phyloP scores from a whole-genome alignment of 495 filamentous ascomycete species.

The Podospora bellae-mahoneyi region DNA sequence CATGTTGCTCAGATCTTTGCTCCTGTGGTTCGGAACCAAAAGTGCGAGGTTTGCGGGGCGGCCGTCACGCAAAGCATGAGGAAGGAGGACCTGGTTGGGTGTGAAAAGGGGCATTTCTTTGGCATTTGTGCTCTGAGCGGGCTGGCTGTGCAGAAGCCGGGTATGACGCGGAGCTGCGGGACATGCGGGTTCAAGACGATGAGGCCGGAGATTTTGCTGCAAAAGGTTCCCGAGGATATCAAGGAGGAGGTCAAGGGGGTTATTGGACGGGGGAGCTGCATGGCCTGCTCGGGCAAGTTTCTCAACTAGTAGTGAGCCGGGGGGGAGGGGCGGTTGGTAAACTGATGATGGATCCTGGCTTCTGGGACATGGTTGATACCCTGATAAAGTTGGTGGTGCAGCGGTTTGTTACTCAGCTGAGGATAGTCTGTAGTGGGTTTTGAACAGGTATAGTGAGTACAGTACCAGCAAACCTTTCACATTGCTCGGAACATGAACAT shows the following conservation, averaged over 20 bases:
- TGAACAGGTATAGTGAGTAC: not conserved
- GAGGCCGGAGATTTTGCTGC: slow-evolving; percentile 30
- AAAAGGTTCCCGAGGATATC: slow-evolving; percentile 22
- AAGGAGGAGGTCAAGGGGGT: slow-evolving; percentile 26
- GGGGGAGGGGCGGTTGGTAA: not conserved
- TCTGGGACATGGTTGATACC: not conserved
- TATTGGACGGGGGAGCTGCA: slow-evolving; percentile 38
- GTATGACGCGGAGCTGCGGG: slow-evolving; percentile 41
- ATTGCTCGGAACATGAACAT: not conserved
- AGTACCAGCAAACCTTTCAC: not conserved
- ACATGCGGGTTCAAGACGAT: slow-evolving; percentile 44
- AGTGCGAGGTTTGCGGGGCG: slow-evolving; percentile 39
- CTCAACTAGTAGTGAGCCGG: slow-evolving; percentile 22
- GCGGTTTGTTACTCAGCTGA: no score
- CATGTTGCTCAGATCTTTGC: slow-evolving; percentile 27
- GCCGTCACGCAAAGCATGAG: slow-evolving; percentile 25
- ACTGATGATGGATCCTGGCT: not conserved
- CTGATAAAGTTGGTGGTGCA: not conserved
- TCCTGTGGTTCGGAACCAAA: slow-evolving; percentile 26
- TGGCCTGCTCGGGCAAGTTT: slow-evolving; percentile 49
- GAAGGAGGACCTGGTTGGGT: slow-evolving; percentile 24
- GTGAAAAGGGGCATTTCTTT: slow-evolving; percentile 33
- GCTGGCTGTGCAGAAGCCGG: slow-evolving; percentile 43
- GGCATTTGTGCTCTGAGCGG: slow-evolving; percentile 43
- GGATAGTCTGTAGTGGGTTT: no score